Percentiles rank a stretch among this genome's conserved stretches.
These are phyloP conservation scores for Daldinia concentrica DNA, from an alignment of 495 filamentous ascomycete genomes.

Conservation along the genomic window DNA sequence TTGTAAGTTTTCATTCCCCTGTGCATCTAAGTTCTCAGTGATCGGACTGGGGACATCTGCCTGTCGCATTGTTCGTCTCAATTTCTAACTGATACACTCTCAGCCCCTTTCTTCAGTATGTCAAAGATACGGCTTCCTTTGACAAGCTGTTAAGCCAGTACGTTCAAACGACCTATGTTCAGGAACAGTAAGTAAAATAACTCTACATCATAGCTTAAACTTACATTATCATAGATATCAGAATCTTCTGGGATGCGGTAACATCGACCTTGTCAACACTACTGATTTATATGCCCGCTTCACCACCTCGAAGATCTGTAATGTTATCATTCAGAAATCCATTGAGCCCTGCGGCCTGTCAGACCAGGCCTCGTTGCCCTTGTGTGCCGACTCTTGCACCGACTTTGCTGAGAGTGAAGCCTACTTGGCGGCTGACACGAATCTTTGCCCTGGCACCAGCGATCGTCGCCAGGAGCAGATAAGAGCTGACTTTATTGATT, in stretches of 20 bases:
- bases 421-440: constrained; percentile 76
- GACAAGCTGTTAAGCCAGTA: constrained; percentile 79
- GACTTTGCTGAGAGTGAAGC: constrained; percentile 88
- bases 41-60: constrained; percentile 3
- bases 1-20: constrained; percentile 71
- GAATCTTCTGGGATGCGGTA: constrained; percentile 80
- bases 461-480: constrained; percentile 77
- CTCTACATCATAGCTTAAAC: background rate
- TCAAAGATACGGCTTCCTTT: constrained; percentile 79
- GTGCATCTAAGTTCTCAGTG: background rate
- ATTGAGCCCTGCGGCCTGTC: constrained; percentile 74
- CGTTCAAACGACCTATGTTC: constrained; percentile 76
- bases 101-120: constrained; percentile 88
- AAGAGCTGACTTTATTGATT: constrained; percentile 91
- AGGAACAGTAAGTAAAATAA: constrained; percentile 69
- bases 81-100: constrained; percentile 29
- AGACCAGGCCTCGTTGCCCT: constrained; percentile 68
- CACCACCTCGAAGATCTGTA: constrained; percentile 92
- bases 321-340: constrained; percentile 93
- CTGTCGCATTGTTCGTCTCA: constrained; percentile 1
- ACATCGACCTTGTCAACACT: constrained; percentile 81
- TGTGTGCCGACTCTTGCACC: constrained; percentile 92
- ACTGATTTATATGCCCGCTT: constrained; percentile 90
- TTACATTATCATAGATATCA: constrained; percentile 66
- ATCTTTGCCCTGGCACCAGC: constrained; percentile 72